A percentile compares a stretch with the other conserved stretches of the same genome.
Conservation (phyloP, 345 rosid species). For the Schrenkiella parvula region DNA sequence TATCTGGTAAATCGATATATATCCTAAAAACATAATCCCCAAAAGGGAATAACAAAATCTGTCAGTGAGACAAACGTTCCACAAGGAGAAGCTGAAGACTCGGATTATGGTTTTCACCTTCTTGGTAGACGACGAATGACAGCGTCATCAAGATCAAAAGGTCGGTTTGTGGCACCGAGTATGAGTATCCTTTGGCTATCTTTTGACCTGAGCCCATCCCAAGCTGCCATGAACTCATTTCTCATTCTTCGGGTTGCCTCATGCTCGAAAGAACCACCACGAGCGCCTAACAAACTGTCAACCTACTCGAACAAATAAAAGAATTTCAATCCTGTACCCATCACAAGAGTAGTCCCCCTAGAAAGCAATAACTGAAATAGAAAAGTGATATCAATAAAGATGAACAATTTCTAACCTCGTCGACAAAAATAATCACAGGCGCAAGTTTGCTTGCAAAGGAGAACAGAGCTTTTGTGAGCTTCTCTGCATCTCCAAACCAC, state of each 20-base stretch:
- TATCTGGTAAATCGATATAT: conserved; percentile 95
- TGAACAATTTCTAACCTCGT: conserved; percentile 57
- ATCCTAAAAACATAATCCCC: conserved; percentile 46
- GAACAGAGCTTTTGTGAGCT: conserved; percentile 93
- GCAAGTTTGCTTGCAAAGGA: conserved; percentile 91
- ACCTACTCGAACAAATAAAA: conserved; percentile 42
- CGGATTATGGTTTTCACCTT: conserved; percentile 44
- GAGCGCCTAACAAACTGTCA: conserved; percentile 97
- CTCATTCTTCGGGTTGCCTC: conserved; percentile 99
- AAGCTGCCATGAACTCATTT: conserved; percentile 99
- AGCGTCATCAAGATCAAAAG: conserved; percentile 99
- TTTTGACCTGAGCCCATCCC: conserved; percentile 98
- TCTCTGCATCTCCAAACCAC: conserved; percentile 99
- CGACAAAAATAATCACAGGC: conserved; percentile 94
- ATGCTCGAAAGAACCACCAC: conserved; percentile 91
- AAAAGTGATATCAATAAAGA: not conserved
- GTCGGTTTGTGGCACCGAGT: conserved; percentile 98
- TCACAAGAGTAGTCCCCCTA: not conserved
- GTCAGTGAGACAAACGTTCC: not conserved
- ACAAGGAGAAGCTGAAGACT: not conserved
- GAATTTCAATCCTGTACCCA: not conserved
- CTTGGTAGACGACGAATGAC: conserved; percentile 97
- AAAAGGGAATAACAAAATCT: conserved; percentile 5
- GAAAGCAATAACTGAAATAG: not conserved
- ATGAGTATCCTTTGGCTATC: conserved; percentile 95